Base-by-base conservation (phyloP, 139 green algal genomes). In the Spirogloea muscicola region DNA sequence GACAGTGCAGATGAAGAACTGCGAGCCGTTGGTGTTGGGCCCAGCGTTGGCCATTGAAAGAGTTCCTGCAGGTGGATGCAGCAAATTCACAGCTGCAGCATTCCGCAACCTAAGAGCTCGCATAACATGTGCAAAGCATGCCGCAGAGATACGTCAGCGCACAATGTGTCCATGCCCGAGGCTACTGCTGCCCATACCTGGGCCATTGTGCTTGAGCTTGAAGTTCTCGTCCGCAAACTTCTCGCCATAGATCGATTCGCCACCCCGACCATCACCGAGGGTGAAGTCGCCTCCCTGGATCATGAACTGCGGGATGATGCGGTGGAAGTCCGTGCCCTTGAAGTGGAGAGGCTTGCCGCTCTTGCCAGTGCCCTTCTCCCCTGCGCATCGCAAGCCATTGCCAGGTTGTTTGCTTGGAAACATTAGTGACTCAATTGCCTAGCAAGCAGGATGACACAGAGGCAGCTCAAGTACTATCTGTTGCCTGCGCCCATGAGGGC, bases 221-320 rank as follows among this genome's bases (percentile, higher is more conserved):
- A 97, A 94, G 78, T 95, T 93, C 86, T 90, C 85, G 60, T 89
- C 85, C 10, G 66, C 55, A 38, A 86, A 86, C 36, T 72, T 86
- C n/a, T 27, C 64, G 52, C 81, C 81, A 77, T 96, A 97, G 84
- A 97, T 96, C 49, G 83, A 91, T 74, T 93, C 85, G 52, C 91
- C 91, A 36, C 91, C 91, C 1, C 83, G 91, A 48, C 91, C 91
- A 43, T 87, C 52, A 10, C 62, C 68, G 21, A 55, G 39, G 18
- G 90, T 96, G 83, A 96, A 96, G 72, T 96, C 91, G 61, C 91
- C 91, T 13, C 89, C 91, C 85, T 87, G 82, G 58, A 60, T 65
- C 81, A 87, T 87, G 74, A 87, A 88, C 40, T 81, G n/a, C 18
- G 74, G 81, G 43, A 88, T 88, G 64, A 88, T 73, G n/a, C 84